Evolutionary conservation across 139 green algal genomes (phyloP).

Genomic region (Zygnema cylindricum): DNA sequence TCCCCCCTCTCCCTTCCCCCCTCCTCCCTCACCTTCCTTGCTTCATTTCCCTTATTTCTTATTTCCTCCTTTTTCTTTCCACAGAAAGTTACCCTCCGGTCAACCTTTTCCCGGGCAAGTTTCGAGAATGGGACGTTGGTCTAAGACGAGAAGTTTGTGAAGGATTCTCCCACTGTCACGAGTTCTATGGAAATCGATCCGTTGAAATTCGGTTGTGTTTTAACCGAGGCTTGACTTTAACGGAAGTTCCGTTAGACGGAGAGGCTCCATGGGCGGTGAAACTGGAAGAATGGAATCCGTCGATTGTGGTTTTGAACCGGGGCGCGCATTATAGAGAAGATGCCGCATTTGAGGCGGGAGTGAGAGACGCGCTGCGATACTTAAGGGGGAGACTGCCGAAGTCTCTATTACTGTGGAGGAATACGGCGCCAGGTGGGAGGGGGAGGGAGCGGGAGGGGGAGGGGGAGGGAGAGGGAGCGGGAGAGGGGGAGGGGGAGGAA

Average conservation of each 20-base stretch:
- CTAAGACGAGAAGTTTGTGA: background rate
- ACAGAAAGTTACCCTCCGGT: background rate
- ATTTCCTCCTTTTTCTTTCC: background rate
- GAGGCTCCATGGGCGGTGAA: background rate
- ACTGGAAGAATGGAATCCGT: background rate
- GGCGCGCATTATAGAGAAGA: constrained; percentile 12
- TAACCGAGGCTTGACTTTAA: background rate
- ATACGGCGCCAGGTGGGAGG: background rate
- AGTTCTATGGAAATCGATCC: background rate
- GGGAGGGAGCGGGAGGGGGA: background rate
- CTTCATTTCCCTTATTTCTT: background rate
- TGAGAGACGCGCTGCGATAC: background rate
- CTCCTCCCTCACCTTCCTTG: background rate
- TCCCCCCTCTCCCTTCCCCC: background rate
- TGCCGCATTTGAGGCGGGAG: background rate
- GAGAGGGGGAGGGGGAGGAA: constrained; percentile 5
- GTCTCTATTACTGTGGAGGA: constrained; percentile 15
- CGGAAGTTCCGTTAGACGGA: background rate
- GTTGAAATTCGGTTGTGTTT: background rate
- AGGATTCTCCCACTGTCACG: background rate
- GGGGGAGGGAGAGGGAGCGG: background rate
- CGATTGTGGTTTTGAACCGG: constrained; percentile 14
- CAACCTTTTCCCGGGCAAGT: background rate
- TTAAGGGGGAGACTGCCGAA: background rate
- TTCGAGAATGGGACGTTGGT: background rate